phyloP scores from a whole-genome alignment of 257 asterid genomes.

The Nyctanthes arbortristis region DNA sequence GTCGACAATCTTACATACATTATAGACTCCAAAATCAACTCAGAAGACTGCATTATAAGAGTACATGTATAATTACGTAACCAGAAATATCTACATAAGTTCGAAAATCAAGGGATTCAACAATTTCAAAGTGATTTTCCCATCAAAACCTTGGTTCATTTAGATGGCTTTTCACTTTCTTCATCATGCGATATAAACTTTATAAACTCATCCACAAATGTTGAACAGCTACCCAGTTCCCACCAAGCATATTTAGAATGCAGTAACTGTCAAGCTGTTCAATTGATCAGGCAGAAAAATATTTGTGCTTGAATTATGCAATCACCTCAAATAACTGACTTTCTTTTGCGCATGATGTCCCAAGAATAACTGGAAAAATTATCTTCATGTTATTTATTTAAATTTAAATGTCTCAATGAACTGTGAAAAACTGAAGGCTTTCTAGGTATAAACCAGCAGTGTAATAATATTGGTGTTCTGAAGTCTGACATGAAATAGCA shows the following conservation, averaged over 20 bases:
- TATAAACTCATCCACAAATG: neutral
- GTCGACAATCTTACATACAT: neutral
- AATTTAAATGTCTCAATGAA: neutral
- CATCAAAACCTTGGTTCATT: neutral
- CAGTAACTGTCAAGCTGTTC: neutral
- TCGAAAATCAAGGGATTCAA: neutral
- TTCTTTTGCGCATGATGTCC: neutral
- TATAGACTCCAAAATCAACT: neutral
- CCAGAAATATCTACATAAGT: neutral
- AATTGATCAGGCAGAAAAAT: neutral
- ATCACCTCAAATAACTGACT: neutral
- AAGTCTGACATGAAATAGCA: neutral
- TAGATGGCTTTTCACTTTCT: neutral
- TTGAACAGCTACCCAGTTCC: neutral
- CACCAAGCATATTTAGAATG: neutral
- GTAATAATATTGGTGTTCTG: neutral
- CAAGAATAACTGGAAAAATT: neutral
- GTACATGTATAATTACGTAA: neutral
- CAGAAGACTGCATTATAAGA: neutral
- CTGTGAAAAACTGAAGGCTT: neutral
- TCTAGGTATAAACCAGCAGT: neutral
- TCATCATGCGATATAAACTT: neutral
- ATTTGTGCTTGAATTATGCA: neutral
- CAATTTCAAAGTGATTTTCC: neutral
- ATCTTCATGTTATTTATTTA: too few species aligned